phyloP scores from a whole-genome alignment of 176 grass and related monocot species.

The Echinochloa phyllopogon region DNA sequence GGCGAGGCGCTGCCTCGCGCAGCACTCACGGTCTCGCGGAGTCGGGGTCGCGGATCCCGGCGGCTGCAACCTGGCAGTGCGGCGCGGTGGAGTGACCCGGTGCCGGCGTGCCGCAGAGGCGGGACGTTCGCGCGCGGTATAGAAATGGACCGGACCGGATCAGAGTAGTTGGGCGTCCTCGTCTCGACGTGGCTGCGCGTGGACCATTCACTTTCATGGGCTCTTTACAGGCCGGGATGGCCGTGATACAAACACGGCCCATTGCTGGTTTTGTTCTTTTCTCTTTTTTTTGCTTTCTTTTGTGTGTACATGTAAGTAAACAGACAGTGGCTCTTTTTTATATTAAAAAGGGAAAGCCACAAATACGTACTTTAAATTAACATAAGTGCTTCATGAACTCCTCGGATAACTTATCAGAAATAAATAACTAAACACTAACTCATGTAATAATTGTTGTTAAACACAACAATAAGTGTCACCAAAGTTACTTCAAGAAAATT shows the following conservation, averaged over 20 bases:
- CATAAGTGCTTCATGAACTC: not conserved
- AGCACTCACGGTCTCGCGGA: no score
- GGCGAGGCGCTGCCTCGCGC: no score
- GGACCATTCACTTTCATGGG: slow-evolving; percentile 6
- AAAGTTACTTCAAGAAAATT: not conserved
- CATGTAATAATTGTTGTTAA: not conserved
- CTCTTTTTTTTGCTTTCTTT: not conserved
- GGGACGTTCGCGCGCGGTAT: slow-evolving; percentile 30
- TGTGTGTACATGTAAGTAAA: no score
- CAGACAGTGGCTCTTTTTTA: not conserved
- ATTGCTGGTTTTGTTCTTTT: not conserved
- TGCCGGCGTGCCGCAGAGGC: not conserved
- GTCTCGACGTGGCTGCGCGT: slow-evolving; percentile 46
- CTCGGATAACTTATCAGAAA: not conserved
- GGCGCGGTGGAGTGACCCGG: not conserved
- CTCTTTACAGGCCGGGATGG: not conserved
- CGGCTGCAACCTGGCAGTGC: not conserved
- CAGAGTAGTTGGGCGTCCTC: slow-evolving; percentile 3
- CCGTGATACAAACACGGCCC: not conserved
- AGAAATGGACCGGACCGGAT: not conserved
- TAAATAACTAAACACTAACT: not conserved
- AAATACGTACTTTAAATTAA: not conserved
- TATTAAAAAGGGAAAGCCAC: not conserved
- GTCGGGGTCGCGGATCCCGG: not conserved
- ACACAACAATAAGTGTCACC: not conserved